These are phyloP conservation scores for Polyrhizophydium stewartii DNA, from an alignment of 371 early-diverging fungal species.

Conservation along the genomic window DNA sequence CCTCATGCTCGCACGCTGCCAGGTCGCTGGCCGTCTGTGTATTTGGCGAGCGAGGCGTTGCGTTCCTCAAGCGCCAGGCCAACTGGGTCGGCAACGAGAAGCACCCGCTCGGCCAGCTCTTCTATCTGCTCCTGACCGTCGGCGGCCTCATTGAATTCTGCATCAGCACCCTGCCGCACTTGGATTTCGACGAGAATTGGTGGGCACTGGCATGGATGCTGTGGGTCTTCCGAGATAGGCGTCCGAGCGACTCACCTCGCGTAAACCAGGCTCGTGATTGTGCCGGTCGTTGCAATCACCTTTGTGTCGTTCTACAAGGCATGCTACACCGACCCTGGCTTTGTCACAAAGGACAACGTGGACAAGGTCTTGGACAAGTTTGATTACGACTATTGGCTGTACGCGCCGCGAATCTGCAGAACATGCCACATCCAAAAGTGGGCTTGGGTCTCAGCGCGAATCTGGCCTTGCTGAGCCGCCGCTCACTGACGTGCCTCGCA, in stretches of 20 bases:
- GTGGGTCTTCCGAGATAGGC: background rate
- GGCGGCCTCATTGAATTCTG: background rate
- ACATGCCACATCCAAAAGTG: background rate
- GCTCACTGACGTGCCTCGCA: background rate
- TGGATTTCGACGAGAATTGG: background rate
- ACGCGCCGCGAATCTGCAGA: background rate
- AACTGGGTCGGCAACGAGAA: background rate
- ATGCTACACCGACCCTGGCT: background rate
- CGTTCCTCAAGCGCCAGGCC: background rate
- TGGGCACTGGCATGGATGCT: background rate
- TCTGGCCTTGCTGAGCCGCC: background rate
- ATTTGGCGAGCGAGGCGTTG: background rate
- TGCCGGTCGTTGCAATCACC: background rate
- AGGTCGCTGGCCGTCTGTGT: background rate
- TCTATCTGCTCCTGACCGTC: background rate
- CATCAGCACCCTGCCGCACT: background rate
- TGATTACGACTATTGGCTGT: constrained; percentile 2
- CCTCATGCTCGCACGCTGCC: background rate
- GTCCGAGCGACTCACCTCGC: no score
- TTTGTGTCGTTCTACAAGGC: background rate
- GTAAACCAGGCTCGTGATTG: no score
- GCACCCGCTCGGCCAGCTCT: background rate
- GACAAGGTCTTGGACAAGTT: background rate
- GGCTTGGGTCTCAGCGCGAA: background rate
- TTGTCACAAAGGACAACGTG: background rate